Evolutionary conservation across 1,139 yeast species (phyloP).

Genomic region (Scheffersomyces insectosa): DNA sequence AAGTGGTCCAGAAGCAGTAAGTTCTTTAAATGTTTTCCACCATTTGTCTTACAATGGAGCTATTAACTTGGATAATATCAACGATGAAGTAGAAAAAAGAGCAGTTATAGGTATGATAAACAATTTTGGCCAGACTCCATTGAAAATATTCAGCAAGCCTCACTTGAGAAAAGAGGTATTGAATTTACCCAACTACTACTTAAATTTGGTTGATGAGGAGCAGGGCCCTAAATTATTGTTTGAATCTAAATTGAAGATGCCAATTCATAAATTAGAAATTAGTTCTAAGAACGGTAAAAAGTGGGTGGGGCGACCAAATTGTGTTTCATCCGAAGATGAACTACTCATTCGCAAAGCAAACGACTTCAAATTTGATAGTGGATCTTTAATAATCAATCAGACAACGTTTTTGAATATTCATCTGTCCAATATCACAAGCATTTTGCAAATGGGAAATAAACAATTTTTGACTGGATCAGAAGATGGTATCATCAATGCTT

Average conservation of each 20-base stretch:
- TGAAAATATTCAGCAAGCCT: slow-evolving; percentile 62
- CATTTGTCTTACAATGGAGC: slow-evolving; percentile 83
- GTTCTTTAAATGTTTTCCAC: slow-evolving; percentile 73
- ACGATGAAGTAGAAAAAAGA: slow-evolving; percentile 69
- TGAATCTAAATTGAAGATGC: slow-evolving; percentile 35
- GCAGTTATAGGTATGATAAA: slow-evolving; percentile 83
- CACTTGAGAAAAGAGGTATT: slow-evolving; percentile 55
- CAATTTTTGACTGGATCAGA: slow-evolving; percentile 52
- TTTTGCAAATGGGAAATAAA: slow-evolving; percentile 39
- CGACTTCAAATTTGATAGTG: slow-evolving; percentile 25
- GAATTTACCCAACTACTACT: slow-evolving; percentile 35
- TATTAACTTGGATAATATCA: slow-evolving; percentile 68
- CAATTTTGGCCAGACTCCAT: slow-evolving; percentile 89
- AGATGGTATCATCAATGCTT: slow-evolving; percentile 57
- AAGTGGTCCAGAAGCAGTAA: slow-evolving; percentile 65
- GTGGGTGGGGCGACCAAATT: slow-evolving; percentile 50
- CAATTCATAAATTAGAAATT: slow-evolving; percentile 42
- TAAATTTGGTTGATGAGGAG: slow-evolving; percentile 23
- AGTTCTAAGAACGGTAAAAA: slow-evolving; percentile 30
- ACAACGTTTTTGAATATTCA: slow-evolving; percentile 44
- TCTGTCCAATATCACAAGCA: slow-evolving; percentile 31
- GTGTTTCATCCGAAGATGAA: slow-evolving; percentile 40
- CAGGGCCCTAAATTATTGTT: slow-evolving; percentile 29
- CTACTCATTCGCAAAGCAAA: slow-evolving; percentile 39
- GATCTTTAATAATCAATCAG: slow-evolving; percentile 45